These are phyloP conservation scores for Pisolithus tinctorius DNA, from an alignment of 768 basidiomycete genomes.

Conservation along the genomic window DNA sequence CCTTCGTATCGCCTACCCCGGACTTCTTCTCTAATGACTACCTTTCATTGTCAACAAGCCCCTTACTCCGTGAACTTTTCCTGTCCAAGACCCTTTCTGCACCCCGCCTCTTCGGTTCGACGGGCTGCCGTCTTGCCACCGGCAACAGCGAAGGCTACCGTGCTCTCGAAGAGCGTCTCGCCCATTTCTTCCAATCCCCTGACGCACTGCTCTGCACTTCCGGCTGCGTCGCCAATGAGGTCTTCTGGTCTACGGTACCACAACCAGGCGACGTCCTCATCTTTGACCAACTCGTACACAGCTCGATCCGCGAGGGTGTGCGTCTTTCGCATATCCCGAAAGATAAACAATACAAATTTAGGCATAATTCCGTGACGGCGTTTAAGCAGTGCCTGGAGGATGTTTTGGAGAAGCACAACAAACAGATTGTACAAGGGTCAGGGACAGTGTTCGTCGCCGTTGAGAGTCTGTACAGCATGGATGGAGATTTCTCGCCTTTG, in stretches of 20 bases:
- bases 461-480: constrained; percentile 57
- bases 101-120: constrained; percentile 35
- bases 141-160: constrained; percentile 31
- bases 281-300: constrained; percentile 48
- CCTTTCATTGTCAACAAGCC: constrained; percentile 36
- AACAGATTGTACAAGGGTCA: constrained; percentile 17
- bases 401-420: constrained; percentile 18
- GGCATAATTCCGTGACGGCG: constrained; percentile 38
- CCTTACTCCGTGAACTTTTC: constrained; percentile 20
- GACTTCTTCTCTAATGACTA: constrained; percentile 48
- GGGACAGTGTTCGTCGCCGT: constrained; percentile 40
- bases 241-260: constrained; percentile 42
- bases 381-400: constrained; percentile 24
- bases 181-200: constrained; percentile 38
- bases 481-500: constrained; percentile 48
- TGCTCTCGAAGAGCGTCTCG: no score
- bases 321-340: constrained; percentile 28
- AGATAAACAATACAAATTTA: constrained; percentile 27
- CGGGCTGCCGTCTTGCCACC: constrained; percentile 39
- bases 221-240: constrained; percentile 48
- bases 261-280: constrained; percentile 39
- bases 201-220: constrained; percentile 30
- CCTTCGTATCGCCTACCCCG: no score
- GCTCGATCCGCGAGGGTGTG: constrained; percentile 46
- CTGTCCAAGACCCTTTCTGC: constrained; percentile 26